These are phyloP conservation scores for Emmonsiellopsis sp. DNA, from an alignment of 2,329 filamentous ascomycete species.

Conservation along the genomic window DNA sequence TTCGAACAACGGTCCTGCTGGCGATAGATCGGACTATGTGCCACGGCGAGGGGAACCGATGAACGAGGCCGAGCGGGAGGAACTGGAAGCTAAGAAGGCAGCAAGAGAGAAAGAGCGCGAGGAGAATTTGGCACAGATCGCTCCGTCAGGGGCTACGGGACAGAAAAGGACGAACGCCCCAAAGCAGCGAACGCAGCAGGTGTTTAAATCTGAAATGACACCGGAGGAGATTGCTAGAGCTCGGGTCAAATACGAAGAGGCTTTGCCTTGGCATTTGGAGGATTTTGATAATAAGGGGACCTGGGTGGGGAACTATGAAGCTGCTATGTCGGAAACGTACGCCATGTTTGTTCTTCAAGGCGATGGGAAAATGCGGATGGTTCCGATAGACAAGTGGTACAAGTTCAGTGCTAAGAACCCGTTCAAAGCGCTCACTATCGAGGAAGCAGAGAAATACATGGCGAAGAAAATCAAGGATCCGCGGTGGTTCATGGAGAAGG, in stretches of 20 bases:
- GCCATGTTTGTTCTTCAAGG: slow-evolving; percentile 71
- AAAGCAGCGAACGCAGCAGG: slow-evolving; percentile 75
- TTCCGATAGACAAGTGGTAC: slow-evolving; percentile 95
- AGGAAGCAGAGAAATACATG: slow-evolving; percentile 79
- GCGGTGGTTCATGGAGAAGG: slow-evolving; percentile 66
- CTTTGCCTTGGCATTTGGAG: slow-evolving; percentile 91
- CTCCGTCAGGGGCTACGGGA: slow-evolving; percentile 61
- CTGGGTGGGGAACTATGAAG: slow-evolving; percentile 87
- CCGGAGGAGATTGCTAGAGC: slow-evolving; percentile 60
- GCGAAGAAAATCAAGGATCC: slow-evolving; percentile 65
- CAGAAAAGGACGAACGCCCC: slow-evolving; percentile 58
- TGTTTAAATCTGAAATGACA: slow-evolving; percentile 70
- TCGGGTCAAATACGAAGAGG: slow-evolving; percentile 76
- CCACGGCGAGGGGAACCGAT: slow-evolving; percentile 44
- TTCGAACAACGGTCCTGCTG: slow-evolving; percentile 38
- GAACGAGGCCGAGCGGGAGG: slow-evolving; percentile 58
- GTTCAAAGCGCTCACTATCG: slow-evolving; percentile 67
- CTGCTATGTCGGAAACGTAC: slow-evolving; percentile 69
- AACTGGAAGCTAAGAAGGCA: slow-evolving; percentile 51
- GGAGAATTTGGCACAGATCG: slow-evolving; percentile 84
- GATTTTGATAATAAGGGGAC: slow-evolving; percentile 93
- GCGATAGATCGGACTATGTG: slow-evolving; percentile 38
- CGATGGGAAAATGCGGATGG: slow-evolving; percentile 64
- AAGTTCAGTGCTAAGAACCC: slow-evolving; percentile 46
- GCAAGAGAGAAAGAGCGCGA: slow-evolving; percentile 80